phyloP scores from a whole-genome alignment of 129 eudicot species.

The Apium graveolens region DNA sequence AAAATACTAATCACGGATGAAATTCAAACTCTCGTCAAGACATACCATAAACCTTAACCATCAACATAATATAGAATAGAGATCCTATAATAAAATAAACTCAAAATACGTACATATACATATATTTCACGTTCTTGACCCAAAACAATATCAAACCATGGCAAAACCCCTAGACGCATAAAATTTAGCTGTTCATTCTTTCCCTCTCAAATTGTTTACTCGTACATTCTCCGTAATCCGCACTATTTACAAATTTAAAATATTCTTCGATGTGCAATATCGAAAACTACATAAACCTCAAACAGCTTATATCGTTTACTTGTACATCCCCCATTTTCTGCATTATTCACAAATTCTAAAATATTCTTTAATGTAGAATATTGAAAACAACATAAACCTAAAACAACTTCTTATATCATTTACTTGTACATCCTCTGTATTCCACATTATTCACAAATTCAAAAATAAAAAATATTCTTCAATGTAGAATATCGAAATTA shows the following conservation, averaged over 20 bases:
- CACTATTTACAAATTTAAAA: no score
- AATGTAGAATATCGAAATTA: no score
- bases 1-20: neutral
- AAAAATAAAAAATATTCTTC: no score
- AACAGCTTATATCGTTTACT: neutral
- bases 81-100: neutral
- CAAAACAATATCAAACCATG: neutral
- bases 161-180: neutral
- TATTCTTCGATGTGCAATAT: no score
- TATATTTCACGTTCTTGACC: neutral
- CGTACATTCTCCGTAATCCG: no score
- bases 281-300: neutral
- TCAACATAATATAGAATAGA: neutral
- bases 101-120: neutral
- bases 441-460: no score
- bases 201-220: neutral
- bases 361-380: no score
- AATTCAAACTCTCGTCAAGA: neutral
- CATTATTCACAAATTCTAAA: no score
- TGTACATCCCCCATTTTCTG: no score
- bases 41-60: neutral
- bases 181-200: no score
- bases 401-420: neutral
- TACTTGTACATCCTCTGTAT: no score
- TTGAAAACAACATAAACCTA: neutral